Evolutionary conservation across 768 basidiomycete species (phyloP).

Genomic region (Hydnum rufescens): DNA sequence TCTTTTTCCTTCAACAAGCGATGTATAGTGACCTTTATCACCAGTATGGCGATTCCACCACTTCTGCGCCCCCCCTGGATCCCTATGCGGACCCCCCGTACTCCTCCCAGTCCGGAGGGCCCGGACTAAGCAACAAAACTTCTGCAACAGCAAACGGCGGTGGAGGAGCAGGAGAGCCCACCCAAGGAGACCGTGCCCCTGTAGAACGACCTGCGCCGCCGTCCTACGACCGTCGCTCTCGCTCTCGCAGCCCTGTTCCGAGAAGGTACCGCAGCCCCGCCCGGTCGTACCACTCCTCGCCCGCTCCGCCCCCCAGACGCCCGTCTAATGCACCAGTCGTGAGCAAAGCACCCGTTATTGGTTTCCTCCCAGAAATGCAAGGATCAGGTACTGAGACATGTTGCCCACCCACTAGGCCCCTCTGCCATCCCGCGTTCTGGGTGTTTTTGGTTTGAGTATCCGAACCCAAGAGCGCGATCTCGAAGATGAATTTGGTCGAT

Average conservation of each 20-base stretch:
- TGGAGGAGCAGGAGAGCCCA: too few relatives aligned
- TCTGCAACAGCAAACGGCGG: neutral
- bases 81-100: conserved; percentile 9
- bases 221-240: neutral
- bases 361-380: too few relatives aligned
- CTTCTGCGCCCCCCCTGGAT: conserved; percentile 6
- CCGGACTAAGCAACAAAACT: neutral
- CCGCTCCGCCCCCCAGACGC: conserved; percentile 47
- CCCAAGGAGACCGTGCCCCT: too few relatives aligned
- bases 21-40: neutral
- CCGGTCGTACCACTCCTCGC: conserved; percentile 39
- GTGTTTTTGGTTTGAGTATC: conserved; percentile 97
- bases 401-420: too few relatives aligned
- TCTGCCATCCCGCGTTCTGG: conserved; percentile 72
- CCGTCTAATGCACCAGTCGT: conserved; percentile 31
- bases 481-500: conserved; percentile 81
- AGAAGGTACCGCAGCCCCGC: conserved; percentile 24
- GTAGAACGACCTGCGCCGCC: too few relatives aligned
- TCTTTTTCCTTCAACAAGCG: too few relatives aligned
- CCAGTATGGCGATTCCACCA: conserved; percentile 2
- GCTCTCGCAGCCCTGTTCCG: conserved; percentile 15
- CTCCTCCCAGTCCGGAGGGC: neutral
- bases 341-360: conserved; percentile 12
- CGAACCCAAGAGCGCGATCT: conserved; percentile 85
- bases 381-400: too few relatives aligned